These are phyloP conservation scores for Hypsizygus ulmarius DNA, from an alignment of 1,284 basidiomycete genomes.

Conservation along the genomic window DNA sequence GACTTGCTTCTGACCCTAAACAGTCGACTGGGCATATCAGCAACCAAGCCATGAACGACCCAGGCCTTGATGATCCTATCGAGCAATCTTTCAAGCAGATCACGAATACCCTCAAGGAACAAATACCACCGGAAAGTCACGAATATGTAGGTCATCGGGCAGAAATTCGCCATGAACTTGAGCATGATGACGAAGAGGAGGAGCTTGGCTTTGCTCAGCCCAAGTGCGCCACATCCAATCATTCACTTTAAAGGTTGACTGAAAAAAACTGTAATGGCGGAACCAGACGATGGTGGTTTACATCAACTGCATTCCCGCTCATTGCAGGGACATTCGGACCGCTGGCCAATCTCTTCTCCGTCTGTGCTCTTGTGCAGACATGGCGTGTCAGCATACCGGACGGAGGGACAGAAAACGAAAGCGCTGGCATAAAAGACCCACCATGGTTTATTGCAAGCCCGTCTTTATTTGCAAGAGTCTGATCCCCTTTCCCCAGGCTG, in stretches of 20 bases:
- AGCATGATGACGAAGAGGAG: neutral
- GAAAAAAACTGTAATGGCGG: too few species aligned
- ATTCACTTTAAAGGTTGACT: neutral
- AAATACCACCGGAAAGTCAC: neutral
- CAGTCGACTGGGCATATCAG: too few species aligned
- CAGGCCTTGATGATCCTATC: neutral
- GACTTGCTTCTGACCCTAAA: too few species aligned
- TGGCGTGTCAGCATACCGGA: conserved; percentile 27
- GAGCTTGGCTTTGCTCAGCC: neutral
- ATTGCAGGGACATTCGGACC: conserved; percentile 39
- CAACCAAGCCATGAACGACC: conserved; percentile 3
- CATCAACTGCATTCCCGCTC: conserved; percentile 37
- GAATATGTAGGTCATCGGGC: too few species aligned
- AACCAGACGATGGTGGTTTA: conserved; percentile 37
- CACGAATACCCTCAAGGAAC: neutral
- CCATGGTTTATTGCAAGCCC: conserved; percentile 22
- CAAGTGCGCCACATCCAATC: neutral
- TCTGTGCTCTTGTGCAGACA: conserved; percentile 33
- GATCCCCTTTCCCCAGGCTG: conserved; percentile 21
- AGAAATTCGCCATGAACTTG: neutral
- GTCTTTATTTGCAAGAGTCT: neutral
- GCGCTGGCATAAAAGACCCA: conserved; percentile 26
- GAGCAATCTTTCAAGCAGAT: neutral
- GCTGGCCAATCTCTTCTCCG: conserved; percentile 36
- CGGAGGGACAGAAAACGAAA: conserved; percentile 10